phyloP scores from a whole-genome alignment of 345 rosid species.

The Murraya koenigii region DNA sequence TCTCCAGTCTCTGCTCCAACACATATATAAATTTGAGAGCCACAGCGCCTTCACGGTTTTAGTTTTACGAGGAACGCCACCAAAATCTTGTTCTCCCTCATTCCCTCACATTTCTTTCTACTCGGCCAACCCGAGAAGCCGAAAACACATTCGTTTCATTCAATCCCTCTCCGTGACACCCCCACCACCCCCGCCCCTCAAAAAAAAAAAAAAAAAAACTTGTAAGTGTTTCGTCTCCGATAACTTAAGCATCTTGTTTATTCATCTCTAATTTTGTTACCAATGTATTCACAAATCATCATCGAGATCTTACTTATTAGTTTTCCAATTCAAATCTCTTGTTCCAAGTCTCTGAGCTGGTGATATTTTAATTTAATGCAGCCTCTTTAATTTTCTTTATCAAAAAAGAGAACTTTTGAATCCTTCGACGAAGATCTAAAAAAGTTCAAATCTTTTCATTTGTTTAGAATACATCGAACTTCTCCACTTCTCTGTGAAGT shows the following conservation, averaged over 20 bases:
- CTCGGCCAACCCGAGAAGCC: not conserved
- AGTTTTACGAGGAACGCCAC: conserved; percentile 29
- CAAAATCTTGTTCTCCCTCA: not conserved
- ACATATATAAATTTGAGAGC: conserved; percentile 5
- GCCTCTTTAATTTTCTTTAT: not conserved
- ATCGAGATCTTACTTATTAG: not conserved
- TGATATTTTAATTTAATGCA: not conserved
- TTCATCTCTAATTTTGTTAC: not conserved
- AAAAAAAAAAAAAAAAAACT: not conserved
- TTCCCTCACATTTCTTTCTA: not conserved
- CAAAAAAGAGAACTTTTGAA: conserved; percentile 3
- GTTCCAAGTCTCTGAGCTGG: not conserved
- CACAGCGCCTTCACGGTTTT: conserved; percentile 6
- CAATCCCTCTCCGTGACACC: not conserved
- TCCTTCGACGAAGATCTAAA: not conserved
- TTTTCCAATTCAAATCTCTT: not conserved
- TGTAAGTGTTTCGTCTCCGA: conserved; percentile 5
- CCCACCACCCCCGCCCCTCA: not conserved
- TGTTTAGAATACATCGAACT: conserved; percentile 4
- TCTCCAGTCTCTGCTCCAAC: not conserved
- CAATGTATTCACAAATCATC: conserved; percentile 9
- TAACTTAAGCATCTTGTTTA: not conserved
- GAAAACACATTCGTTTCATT: not conserved
- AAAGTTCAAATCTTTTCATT: conserved; percentile 15
- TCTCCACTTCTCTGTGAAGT: conserved; percentile 30